phyloP scores from a whole-genome alignment of 2,329 filamentous ascomycete genomes.

The Nigrospora sphaerica region DNA sequence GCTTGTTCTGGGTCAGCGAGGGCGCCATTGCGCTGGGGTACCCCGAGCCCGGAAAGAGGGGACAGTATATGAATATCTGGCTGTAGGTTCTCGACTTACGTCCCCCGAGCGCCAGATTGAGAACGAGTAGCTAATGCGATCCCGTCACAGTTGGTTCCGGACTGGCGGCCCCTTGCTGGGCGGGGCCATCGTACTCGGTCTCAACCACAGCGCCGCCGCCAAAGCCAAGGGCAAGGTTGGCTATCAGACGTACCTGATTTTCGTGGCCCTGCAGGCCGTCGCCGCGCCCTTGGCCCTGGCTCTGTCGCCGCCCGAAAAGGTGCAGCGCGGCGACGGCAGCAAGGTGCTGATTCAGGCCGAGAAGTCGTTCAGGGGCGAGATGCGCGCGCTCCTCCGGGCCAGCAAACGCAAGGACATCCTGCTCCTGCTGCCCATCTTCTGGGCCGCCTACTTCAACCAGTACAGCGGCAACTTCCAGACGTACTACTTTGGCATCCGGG shows the following conservation, averaged over 20 bases:
- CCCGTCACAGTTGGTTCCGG: slow-evolving; percentile 28
- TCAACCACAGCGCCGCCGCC: slow-evolving; percentile 52
- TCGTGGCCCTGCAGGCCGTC: slow-evolving; percentile 61
- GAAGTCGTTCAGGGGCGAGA: slow-evolving; percentile 47
- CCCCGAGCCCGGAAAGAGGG: slow-evolving; percentile 62
- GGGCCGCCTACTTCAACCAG: slow-evolving; percentile 51
- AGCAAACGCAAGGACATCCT: slow-evolving; percentile 64
- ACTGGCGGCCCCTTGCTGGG: slow-evolving; percentile 54
- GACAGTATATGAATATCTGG: slow-evolving; percentile 63
- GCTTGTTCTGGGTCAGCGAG: slow-evolving; percentile 72
- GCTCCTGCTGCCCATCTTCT: slow-evolving; percentile 65
- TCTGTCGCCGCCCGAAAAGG: slow-evolving; percentile 52
- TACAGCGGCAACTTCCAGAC: slow-evolving; percentile 40
- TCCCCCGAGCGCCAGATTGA: too few relatives aligned
- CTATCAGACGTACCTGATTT: slow-evolving; percentile 61
- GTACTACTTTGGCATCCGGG: slow-evolving; percentile 64
- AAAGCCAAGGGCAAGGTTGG: slow-evolving; percentile 47
- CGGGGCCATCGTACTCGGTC: slow-evolving; percentile 62
- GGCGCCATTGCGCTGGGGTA: slow-evolving; percentile 67
- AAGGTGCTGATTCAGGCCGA: slow-evolving; percentile 57
- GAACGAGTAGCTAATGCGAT: too few relatives aligned
- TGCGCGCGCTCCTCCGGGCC: slow-evolving; percentile 55
- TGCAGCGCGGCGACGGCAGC: slow-evolving; percentile 59
- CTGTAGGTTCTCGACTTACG: slow-evolving; percentile 25
- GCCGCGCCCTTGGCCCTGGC: slow-evolving; percentile 58